phyloP scores from a whole-genome alignment of 208 protist genomes.

The Leishmania aethiopica region DNA sequence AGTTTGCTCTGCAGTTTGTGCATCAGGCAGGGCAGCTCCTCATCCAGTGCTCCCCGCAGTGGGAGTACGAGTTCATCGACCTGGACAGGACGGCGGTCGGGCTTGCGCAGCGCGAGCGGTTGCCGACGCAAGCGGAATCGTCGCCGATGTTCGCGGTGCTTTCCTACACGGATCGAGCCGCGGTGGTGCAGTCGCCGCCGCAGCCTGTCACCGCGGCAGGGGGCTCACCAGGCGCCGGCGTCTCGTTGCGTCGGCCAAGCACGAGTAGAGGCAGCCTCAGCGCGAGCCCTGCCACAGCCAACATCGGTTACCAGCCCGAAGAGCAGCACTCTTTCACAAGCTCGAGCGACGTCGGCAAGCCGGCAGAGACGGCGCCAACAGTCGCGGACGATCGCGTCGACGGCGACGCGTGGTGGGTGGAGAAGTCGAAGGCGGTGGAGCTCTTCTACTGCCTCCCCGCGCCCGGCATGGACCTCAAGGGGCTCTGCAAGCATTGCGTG shows the following conservation, averaged over 20 bases:
- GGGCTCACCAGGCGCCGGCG: not conserved
- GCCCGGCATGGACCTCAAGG: slow-evolving; percentile 57
- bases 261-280: not conserved
- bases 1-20: slow-evolving; percentile 76
- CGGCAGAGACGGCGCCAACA: not conserved
- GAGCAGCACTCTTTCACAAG: not conserved
- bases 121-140: not conserved
- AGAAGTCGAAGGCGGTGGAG: slow-evolving; percentile 76
- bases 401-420: slow-evolving; percentile 56
- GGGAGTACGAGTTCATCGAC: slow-evolving; percentile 87
- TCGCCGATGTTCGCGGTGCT: slow-evolving; percentile 43
- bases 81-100: slow-evolving; percentile 41
- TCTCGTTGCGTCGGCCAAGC: not conserved
- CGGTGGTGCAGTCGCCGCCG: slow-evolving; percentile 28
- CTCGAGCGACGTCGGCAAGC: not conserved
- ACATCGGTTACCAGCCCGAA: not conserved
- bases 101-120: slow-evolving; percentile 17
- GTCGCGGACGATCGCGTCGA: slow-evolving; percentile 5
- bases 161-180: slow-evolving; percentile 65
- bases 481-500: slow-evolving; percentile 75
- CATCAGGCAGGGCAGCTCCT: slow-evolving; percentile 69
- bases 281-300: not conserved
- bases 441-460: slow-evolving; percentile 78
- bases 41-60: slow-evolving; percentile 75
- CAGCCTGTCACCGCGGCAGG: not conserved